Evolutionary conservation across 2,329 filamentous ascomycete genomes (phyloP), one percentile per base, ranked within the genome.

Genomic region (Madurella mycetomatis): DNA sequence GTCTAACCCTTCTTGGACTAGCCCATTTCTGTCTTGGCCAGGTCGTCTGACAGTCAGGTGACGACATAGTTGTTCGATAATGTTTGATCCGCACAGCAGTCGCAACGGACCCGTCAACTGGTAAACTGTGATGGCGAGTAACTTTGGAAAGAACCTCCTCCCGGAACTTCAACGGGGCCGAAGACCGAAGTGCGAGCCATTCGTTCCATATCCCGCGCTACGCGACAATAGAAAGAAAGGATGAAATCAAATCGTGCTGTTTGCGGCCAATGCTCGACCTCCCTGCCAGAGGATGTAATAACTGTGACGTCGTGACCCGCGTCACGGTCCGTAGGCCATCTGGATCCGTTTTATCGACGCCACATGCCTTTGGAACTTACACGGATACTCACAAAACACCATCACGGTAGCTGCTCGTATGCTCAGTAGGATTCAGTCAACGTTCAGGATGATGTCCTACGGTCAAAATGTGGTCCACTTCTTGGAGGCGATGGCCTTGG

Each of bases 401-500:
- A 16, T 8, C 48, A 44, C 12, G 41, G 9, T n/a, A 4, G 25
- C 41, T 47, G 19, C 42, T 18, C 39, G 11, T 37, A 60, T 61
- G 49, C 32, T 54, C 18, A 47, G 25, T 4, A 18, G 39, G 7
- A 40, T 56, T 44, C 47, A 19, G 31, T 43, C 11, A 16, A 12
- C 54, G 13, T 48, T 45, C 12, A 51, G 17, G 1, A 55, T 47
- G 9, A 62, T 58, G 58, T 30, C 58, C 2, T 42, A 47, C 15
- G 47, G 47, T 12, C 53, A 25, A 9, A 56, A 45, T 2, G 32
- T 62, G 15, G 44, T 47, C 53, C 63, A 62, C 61, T 73, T 73
- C 64, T 65, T 66, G 5, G 63, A 65, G 30, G 70, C 72, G 4
- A 73, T 74, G 68, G 61, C 64, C 25, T 44, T 59, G 8, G 70